Base-by-base conservation (phyloP, 495 filamentous ascomycete species). In the Daldinia decipiens region DNA sequence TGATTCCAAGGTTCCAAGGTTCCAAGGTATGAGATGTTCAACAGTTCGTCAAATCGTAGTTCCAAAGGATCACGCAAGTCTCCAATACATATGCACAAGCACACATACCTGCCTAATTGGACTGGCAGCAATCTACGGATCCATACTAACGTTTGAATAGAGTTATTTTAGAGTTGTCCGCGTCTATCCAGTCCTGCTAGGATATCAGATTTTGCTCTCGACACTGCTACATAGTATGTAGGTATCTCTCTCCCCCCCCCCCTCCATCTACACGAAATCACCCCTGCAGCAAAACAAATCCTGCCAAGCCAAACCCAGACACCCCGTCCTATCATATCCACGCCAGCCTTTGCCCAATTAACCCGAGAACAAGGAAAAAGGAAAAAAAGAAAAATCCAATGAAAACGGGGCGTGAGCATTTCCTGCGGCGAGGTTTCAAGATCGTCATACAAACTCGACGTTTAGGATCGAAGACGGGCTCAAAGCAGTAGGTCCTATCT, bases 161-260 rank as follows among this genome's bases (percentile, higher is more conserved):
- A 62, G 65, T 73, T 73, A 62, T 65, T 73, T 72, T 73, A 65
- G 62, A 73, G 65, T 68, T 68, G 60, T 31, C 53, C 29, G 29
- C 31, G 8, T 56, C 53, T 56, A 17, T 56, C 31, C 53, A 32
- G 12, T 26, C 21, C 21, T 24, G 21, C 21, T 24, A 27, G 24
- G 31, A 2, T 53, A 8, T 17, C 13, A n/a, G 5, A 31, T 24
- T 31, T 19, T 53, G 3, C 17, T 31, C 50, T 53, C 4, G 56
- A 36, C 34, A 34, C n/a, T n/a, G n/a, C n/a, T n/a, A n/a, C n/a
- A n/a, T n/a, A n/a, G n/a, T n/a, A n/a, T n/a, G n/a, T n/a, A n/a
- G n/a, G n/a, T n/a, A n/a, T n/a, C n/a, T n/a, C n/a, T n/a, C n/a
- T 43, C 39, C 1, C 3, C 26, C 26, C 3, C 3, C 3, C 27